These are phyloP conservation scores for Fusarium sp. DNA, from an alignment of 2,329 filamentous ascomycete genomes.

Conservation along the genomic window DNA sequence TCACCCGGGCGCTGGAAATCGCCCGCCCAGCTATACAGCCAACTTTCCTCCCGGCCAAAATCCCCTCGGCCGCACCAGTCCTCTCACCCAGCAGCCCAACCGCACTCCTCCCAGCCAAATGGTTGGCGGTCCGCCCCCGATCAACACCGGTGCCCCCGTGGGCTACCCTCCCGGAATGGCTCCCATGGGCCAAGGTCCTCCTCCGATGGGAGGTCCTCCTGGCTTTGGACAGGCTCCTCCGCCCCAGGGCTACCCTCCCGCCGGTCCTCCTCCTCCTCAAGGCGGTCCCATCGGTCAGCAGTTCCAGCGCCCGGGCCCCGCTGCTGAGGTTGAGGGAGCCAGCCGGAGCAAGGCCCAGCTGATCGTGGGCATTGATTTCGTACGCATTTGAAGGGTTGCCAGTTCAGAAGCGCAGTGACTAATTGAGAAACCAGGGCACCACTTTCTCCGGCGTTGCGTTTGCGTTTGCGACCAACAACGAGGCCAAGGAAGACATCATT, in stretches of 20 bases:
- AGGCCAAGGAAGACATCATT: slow-evolving; percentile 98
- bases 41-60: slow-evolving; percentile 64
- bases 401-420: slow-evolving; percentile 12
- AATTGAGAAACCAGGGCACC: slow-evolving; percentile 75
- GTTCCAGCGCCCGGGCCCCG: slow-evolving; percentile 60
- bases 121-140: slow-evolving; percentile 74
- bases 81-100: slow-evolving; percentile 60
- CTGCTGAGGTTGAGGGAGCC: slow-evolving; percentile 85
- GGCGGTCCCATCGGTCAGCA: slow-evolving; percentile 56
- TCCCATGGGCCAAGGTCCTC: slow-evolving; percentile 58
- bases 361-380: slow-evolving; percentile 99
- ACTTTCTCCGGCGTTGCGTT: slow-evolving; percentile 98
- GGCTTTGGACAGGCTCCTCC: slow-evolving; percentile 54
- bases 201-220: slow-evolving; percentile 50
- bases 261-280: slow-evolving; percentile 54
- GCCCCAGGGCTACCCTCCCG: slow-evolving; percentile 59
- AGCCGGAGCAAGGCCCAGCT: slow-evolving; percentile 94
- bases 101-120: slow-evolving; percentile 71
- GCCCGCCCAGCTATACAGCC: slow-evolving; percentile 73
- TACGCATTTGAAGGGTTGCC: slow-evolving; percentile 58
- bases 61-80: slow-evolving; percentile 66
- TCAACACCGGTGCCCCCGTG: slow-evolving; percentile 72
- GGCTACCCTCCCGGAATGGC: slow-evolving; percentile 71
- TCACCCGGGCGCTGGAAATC: slow-evolving; percentile 69
- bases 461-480: slow-evolving; percentile 96